Percentiles rank a stretch among this genome's conserved stretches.
phyloP scores from a whole-genome alignment of 495 filamentous ascomycete species.

The Penicillium arizonense region DNA sequence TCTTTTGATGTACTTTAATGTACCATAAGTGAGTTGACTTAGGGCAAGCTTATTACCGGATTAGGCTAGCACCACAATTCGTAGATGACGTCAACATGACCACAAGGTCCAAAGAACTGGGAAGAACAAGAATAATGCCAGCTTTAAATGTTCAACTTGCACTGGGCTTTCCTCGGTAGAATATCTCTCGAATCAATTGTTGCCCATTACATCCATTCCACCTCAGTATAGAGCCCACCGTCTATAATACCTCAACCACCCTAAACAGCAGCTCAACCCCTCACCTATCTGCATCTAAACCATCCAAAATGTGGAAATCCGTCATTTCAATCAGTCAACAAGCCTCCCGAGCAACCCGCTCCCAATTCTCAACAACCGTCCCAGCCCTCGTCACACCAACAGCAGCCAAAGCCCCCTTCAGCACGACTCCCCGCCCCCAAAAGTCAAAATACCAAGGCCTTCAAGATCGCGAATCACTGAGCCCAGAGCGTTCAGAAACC shows the following conservation, averaged over 20 bases:
- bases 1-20: too few relatives aligned
- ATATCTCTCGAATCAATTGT: not conserved
- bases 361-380: not conserved
- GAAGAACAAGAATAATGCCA: not conserved
- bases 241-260: not conserved
- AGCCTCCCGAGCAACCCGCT: constrained; percentile 7
- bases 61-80: constrained; percentile 13
- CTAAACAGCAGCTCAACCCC: not conserved
- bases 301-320: constrained; percentile 25
- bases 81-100: constrained; percentile 41
- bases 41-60: constrained; percentile 19
- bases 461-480: constrained; percentile 53
- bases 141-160: not conserved
- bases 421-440: constrained; percentile 14
- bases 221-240: not conserved
- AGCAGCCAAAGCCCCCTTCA: constrained; percentile 9
- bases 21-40: not conserved
- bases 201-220: not conserved
- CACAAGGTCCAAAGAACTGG: constrained; percentile 11
- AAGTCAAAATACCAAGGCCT: constrained; percentile 34
- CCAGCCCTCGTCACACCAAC: not conserved
- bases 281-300: not conserved
- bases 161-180: not conserved
- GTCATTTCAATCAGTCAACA: constrained; percentile 23
- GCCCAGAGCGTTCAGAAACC: constrained; percentile 55